Evolutionary conservation across 768 basidiomycete species (phyloP).

Genomic region (Phaffia tasmanica): DNA sequence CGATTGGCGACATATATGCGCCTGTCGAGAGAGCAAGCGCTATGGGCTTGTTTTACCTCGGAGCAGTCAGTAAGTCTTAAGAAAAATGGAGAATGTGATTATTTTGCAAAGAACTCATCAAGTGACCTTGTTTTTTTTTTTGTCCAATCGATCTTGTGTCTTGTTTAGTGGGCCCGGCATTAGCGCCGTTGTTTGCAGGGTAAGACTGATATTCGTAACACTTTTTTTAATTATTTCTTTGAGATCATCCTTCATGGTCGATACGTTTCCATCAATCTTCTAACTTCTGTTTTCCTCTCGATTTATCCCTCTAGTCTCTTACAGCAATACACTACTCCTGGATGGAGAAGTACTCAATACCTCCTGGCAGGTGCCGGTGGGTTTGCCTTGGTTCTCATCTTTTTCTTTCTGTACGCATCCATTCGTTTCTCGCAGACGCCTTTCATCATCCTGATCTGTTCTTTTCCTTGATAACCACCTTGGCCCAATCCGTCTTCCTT

Average conservation of each 20-base stretch:
- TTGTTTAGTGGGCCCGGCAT: constrained; percentile 2
- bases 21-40: constrained; percentile 7
- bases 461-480: constrained; percentile 10
- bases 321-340: constrained; percentile 16
- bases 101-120: neutral
- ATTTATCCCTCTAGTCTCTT: constrained; percentile 40
- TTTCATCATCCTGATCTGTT: neutral
- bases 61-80: neutral
- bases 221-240: neutral
- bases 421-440: neutral
- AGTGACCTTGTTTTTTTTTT: neutral
- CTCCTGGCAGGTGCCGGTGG: constrained; percentile 26
- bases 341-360: constrained; percentile 31
- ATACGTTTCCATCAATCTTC: neutral
- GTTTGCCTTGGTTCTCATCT: constrained; percentile 15
- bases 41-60: constrained; percentile 24
- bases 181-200: constrained; percentile 16
- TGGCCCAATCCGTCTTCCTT: constrained; percentile 32
- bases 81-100: neutral
- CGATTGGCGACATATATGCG: constrained; percentile 37
- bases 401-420: constrained; percentile 17
- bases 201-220: neutral
- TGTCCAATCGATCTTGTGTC: neutral
- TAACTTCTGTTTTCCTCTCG: constrained; percentile 4
- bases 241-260: neutral